Evolutionary conservation across 768 basidiomycete genomes (phyloP).

Genomic region (Podaxis mareebaensis): DNA sequence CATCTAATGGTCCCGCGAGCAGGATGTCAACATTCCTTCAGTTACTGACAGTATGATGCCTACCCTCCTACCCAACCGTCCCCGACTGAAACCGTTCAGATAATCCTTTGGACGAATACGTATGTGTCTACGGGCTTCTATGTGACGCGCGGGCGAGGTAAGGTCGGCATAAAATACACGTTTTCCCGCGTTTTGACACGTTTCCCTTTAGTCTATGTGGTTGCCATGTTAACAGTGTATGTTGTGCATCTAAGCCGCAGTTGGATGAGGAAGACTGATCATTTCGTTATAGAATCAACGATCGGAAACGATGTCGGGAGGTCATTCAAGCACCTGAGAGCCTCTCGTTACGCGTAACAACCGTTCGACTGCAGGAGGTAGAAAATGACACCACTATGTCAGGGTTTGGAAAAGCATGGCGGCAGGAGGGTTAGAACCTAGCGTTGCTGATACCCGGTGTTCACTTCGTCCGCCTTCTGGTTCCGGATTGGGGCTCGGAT

Average conservation of each 20-base stretch:
- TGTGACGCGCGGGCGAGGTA: not conserved
- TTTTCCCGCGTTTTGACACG: not conserved
- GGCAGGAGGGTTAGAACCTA: not conserved
- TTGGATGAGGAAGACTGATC: not conserved
- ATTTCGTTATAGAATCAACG: not conserved
- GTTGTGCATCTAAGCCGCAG: not conserved
- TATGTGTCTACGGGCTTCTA: not conserved
- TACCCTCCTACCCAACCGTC: not conserved
- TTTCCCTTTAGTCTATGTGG: not conserved
- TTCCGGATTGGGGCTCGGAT: too few species aligned
- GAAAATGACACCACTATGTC: not conserved
- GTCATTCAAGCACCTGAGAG: not conserved
- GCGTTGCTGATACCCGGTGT: not conserved
- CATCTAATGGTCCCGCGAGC: not conserved
- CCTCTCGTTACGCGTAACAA: not conserved
- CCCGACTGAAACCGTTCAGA: not conserved
- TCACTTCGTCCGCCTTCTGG: not conserved
- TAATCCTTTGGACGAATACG: not conserved
- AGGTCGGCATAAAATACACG: not conserved
- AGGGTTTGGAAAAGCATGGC: not conserved
- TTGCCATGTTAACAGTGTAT: not conserved
- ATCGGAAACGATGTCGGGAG: not conserved
- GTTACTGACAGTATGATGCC: not conserved
- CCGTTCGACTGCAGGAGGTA: not conserved
- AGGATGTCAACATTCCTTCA: conserved; percentile 8